Evolutionary conservation across 345 rosid species (phyloP).

Genomic region (Brassica juncea): DNA sequence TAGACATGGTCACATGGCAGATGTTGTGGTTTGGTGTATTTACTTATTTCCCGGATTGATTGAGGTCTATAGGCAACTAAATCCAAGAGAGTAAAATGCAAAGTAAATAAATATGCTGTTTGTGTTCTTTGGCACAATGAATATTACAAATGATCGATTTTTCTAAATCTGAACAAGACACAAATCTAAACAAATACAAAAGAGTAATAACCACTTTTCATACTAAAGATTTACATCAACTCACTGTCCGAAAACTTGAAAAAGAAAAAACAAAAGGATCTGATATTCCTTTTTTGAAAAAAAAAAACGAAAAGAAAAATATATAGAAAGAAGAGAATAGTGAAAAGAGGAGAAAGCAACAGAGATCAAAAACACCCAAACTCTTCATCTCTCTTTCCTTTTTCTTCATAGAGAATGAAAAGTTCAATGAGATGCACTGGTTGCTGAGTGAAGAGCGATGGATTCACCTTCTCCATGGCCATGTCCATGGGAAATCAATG

Average conservation of each 20-base stretch:
- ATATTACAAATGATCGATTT: neutral
- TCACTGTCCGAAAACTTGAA: neutral
- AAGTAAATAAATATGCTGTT: too few relatives aligned
- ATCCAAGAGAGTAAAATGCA: too few relatives aligned
- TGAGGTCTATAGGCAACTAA: neutral
- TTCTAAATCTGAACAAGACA: neutral
- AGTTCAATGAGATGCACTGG: slow-evolving; percentile 13
- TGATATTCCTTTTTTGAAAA: slow-evolving; percentile 12
- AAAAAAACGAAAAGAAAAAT: neutral
- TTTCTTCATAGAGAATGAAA: neutral
- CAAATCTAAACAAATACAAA: neutral
- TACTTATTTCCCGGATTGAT: neutral
- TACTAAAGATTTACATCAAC: slow-evolving; percentile 24
- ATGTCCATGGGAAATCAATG: slow-evolving; percentile 36
- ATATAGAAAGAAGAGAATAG: neutral
- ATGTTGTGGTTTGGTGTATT: neutral
- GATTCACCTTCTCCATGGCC: slow-evolving; percentile 24
- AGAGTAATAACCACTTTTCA: neutral
- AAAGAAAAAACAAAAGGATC: neutral
- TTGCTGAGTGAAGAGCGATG: slow-evolving; percentile 7
- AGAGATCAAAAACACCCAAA: slow-evolving; percentile 35
- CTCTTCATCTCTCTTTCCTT: slow-evolving; percentile 17
- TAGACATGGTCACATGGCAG: neutral
- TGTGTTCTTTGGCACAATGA: too few relatives aligned
- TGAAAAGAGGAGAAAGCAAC: slow-evolving; percentile 23